Evolutionary conservation across 257 asterid genomes (phyloP), one percentile per base, ranked within the genome.

Genomic region (Nicotiana tomentosiformis): DNA sequence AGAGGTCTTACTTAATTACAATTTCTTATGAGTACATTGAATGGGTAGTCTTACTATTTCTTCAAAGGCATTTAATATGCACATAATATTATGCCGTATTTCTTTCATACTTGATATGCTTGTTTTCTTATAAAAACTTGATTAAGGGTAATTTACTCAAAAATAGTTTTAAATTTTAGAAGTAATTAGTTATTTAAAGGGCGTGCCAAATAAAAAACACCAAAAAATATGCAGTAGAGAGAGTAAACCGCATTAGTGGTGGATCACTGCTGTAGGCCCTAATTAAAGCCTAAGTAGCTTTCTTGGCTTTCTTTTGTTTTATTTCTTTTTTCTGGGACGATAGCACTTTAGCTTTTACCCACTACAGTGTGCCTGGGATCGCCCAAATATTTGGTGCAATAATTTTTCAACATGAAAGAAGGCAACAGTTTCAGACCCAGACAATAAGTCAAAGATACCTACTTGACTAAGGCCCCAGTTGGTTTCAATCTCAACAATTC

Each of bases 381-480:
- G 65, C 56, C 65, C 64, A 76, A 51, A 51, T 76, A 76, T 51
- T 76, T 74, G 80, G 43, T 67, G 60, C 39, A 53, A 39, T 80
- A 49, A 51, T 76, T 9, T 51, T 76, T 51, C 77, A 14, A 80
- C 62, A 43, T 43, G 77, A 80, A 55, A 49, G 12, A 49, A 26
- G 26, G 26, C 65, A 43, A 58, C 29, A 29, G 11, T 58, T 7
- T 20, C 65, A 35, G 62, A 62, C 55, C 67, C 32, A 14, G 83
- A 80, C 83, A 80, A 43, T 64, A 80, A 53, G 83, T 80, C 83
- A 80, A 80, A 64, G 17, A 80, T 4, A 51, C n/a, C 26, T 23
- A 5, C 37, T 80, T 80, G 83, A 80, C 83, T 39, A 51, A 9
- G 60, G 12, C 35, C 53, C 53, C 67, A 80, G 9, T 80, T 32